A percentile compares a stretch with the other conserved stretches of the same genome.
Evolutionary conservation across 768 basidiomycete genomes (phyloP).

Genomic region (Leccinum variicolor): DNA sequence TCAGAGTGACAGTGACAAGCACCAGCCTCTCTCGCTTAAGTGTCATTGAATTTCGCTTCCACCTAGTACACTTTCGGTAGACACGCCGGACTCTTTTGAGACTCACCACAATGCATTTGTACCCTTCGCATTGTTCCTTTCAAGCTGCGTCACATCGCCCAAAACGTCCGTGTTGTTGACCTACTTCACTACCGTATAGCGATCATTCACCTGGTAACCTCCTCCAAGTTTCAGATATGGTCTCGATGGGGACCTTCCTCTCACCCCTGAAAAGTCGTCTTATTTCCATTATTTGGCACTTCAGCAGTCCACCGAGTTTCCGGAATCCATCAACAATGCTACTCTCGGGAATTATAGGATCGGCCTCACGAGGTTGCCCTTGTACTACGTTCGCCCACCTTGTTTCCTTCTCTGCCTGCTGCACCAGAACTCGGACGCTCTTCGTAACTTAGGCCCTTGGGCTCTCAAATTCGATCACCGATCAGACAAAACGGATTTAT

Average conservation of each 20-base stretch:
- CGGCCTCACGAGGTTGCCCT: conserved; percentile 26
- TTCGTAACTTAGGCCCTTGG: conserved; percentile 20
- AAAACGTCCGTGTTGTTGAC: no score
- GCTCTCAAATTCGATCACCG: conserved; percentile 13
- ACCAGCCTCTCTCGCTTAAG: not conserved
- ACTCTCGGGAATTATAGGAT: conserved; percentile 35
- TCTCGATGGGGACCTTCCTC: conserved; percentile 14
- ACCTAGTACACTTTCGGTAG: no score
- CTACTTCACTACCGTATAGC: no score
- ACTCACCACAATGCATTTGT: no score
- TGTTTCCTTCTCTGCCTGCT: no score
- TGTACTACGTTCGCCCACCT: conserved; percentile 28
- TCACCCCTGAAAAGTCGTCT: conserved; percentile 19
- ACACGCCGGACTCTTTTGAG: no score
- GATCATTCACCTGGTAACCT: conserved; percentile 25
- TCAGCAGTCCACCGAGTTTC: conserved; percentile 43
- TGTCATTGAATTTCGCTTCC: not conserved
- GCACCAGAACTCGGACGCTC: not conserved
- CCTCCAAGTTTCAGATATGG: not conserved
- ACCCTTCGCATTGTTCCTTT: no score
- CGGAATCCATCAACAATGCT: conserved; percentile 41
- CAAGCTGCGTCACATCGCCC: no score
- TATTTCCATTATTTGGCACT: conserved; percentile 21
- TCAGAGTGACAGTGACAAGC: not conserved
- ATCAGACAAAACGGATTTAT: no score